A percentile compares a stretch with the other conserved stretches of the same genome.
These are phyloP conservation scores for Globisporangium radiosum DNA, from an alignment of 352 stramenopile species.

Conservation along the genomic window DNA sequence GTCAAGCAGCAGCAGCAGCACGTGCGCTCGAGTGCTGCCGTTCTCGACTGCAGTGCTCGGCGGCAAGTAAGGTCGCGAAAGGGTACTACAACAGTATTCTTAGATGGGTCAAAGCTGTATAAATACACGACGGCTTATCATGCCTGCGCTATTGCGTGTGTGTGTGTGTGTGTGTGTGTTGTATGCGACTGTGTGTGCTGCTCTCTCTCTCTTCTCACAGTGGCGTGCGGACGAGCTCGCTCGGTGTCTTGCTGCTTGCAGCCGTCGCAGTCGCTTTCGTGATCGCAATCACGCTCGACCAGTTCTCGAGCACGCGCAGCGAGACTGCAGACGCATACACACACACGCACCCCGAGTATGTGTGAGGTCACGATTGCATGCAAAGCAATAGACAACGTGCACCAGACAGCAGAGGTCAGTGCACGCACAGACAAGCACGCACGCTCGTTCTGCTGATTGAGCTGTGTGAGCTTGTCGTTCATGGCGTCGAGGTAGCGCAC, in stretches of 20 bases:
- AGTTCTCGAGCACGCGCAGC: conserved; percentile 75
- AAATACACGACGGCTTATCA: too few relatives aligned
- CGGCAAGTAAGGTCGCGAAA: too few relatives aligned
- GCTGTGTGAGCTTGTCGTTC: conserved; percentile 60
- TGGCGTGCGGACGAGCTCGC: conserved; percentile 56
- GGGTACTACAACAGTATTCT: too few relatives aligned
- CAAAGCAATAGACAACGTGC: too few relatives aligned
- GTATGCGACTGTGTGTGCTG: neutral
- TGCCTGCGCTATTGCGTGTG: neutral
- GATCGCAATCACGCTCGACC: conserved; percentile 72
- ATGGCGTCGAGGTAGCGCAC: conserved; percentile 72
- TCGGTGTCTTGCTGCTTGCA: conserved; percentile 27
- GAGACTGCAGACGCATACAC: conserved; percentile 32
- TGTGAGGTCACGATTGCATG: too few relatives aligned
- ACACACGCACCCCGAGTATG: neutral
- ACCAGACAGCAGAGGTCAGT: conserved; percentile 26
- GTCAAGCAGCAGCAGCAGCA: too few relatives aligned
- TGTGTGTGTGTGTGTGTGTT: too few relatives aligned
- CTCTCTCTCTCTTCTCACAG: conserved; percentile 7
- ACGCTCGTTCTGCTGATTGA: conserved; percentile 83
- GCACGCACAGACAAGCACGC: conserved; percentile 8
- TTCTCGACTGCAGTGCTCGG: too few relatives aligned
- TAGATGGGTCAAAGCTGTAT: too few relatives aligned
- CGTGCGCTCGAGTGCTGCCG: too few relatives aligned
- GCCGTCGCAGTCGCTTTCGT: conserved; percentile 39